Percentiles rank a stretch among this genome's conserved stretches.
Conservation (phyloP, 2,329 filamentous ascomycete species). For the Fusarium armeniacum region DNA sequence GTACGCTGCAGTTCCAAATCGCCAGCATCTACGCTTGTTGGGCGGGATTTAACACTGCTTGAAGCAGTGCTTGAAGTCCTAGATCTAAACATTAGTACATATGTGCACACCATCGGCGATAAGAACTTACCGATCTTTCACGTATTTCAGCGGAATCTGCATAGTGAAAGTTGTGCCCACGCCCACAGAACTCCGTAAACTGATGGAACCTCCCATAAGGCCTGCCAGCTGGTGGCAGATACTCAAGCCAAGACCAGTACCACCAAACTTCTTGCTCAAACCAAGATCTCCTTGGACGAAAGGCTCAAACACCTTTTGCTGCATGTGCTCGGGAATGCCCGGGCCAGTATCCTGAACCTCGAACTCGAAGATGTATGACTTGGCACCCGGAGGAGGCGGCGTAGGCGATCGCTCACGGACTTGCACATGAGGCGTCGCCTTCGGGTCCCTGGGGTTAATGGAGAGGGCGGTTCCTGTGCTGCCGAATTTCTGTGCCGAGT, state of each 20-base stretch:
- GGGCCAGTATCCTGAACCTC: constrained; percentile 91
- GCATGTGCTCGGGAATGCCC: constrained; percentile 83
- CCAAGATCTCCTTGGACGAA: constrained; percentile 95
- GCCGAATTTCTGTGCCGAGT: constrained; percentile 45
- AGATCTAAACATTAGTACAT: constrained; percentile 36
- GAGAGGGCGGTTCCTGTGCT: constrained; percentile 66
- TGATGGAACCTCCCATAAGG: constrained; percentile 85
- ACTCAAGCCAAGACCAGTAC: constrained; percentile 87
- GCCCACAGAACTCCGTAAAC: constrained; percentile 77
- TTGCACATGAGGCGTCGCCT: constrained; percentile 62
- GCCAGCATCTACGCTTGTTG: constrained; percentile 61
- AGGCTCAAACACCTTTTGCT: constrained; percentile 89
- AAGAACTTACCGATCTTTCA: constrained; percentile 68
- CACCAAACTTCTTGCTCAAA: constrained; percentile 89
- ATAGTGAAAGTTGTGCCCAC: constrained; percentile 86
- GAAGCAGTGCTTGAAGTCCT: constrained; percentile 69
- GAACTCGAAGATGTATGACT: constrained; percentile 83
- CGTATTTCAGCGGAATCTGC: constrained; percentile 83
- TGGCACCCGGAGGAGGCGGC: constrained; percentile 72
- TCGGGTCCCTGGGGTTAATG: constrained; percentile 74
- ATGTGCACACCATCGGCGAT: too few relatives aligned
- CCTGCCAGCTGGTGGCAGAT: constrained; percentile 89
- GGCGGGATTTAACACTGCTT: constrained; percentile 66
- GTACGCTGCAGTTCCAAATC: constrained; percentile 57
- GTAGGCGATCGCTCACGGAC: constrained; percentile 70